A percentile compares a stretch with the other conserved stretches of the same genome.
Evolutionary conservation across 2,329 filamentous ascomycete species (phyloP).

Genomic region (Biscogniauxia mediterranea): DNA sequence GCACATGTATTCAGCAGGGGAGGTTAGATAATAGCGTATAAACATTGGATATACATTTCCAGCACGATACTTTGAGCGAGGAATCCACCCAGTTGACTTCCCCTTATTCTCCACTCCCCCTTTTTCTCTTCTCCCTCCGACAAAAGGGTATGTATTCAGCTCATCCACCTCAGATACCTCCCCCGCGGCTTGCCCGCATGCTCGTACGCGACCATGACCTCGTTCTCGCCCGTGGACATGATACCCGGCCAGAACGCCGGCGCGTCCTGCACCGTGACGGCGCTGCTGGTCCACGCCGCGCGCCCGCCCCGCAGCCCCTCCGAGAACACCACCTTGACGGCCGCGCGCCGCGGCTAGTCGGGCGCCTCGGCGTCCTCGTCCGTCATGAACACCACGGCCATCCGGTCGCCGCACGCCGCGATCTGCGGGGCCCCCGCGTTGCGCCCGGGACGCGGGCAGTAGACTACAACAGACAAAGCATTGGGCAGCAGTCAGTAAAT

Average conservation of each 20-base stretch:
- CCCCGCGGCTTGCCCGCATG: conserved; percentile 30
- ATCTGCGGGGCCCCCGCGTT: conserved; percentile 48
- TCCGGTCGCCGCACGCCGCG: conserved; percentile 37
- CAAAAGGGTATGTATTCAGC: neutral
- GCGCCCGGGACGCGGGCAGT: conserved; percentile 35
- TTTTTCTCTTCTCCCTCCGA: neutral
- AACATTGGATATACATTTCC: no score
- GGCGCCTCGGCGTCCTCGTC: conserved; percentile 40
- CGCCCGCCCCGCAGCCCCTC: conserved; percentile 33
- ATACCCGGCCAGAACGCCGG: conserved; percentile 40
- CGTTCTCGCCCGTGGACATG: conserved; percentile 25
- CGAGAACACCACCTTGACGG: conserved; percentile 41
- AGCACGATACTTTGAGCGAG: no score
- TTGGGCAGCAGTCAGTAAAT: no score
- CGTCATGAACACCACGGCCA: conserved; percentile 47
- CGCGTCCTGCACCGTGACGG: conserved; percentile 4
- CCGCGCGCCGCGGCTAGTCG: conserved; percentile 40
- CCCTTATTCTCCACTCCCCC: no score
- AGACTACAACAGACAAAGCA: conserved; percentile 26
- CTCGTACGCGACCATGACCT: conserved; percentile 33
- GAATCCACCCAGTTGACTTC: no score
- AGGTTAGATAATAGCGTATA: no score
- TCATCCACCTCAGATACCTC: conserved; percentile 20
- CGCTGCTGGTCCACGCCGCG: conserved; percentile 32
- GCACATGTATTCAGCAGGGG: no score